Evolutionary conservation across 768 basidiomycete genomes (phyloP), one percentile per base, ranked within the genome.

Genomic region (Suillus fuscotomentosus): DNA sequence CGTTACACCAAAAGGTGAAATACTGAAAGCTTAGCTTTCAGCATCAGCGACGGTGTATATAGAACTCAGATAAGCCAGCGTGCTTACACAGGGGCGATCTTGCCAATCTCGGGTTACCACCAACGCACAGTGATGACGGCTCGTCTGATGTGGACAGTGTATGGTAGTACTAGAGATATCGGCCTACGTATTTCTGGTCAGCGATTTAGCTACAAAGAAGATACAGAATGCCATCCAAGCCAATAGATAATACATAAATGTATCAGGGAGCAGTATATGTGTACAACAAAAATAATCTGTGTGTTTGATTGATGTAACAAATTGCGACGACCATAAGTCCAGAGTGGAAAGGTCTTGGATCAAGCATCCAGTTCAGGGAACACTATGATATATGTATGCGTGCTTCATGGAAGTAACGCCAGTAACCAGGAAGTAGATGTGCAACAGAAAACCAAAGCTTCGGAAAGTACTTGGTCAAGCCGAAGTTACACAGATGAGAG

Each of bases 391-490:
- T 38, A 55, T 55, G n/a, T n/a, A 22, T 55, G 20, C 57, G 65
- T 3, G 66, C 50, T 3, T 62, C 71, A 36, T 74, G 60, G 54
- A 74, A 68, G 43, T 71, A 60, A 3, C 75, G 69, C 73, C 73
- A 75, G 60, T 75, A 75, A 61, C 68, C 74, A 1, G 74, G 74
- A 9, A 76, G 61, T 27, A 75, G n/a, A 60, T 75, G 75, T 2
- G 71, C 71, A 36, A 75, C 60, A 47, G 74, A 75, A 62, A 75
- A 76, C 74, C 74, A 75, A n/a, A 75, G 22, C 73, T 75, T 36
- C 20, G 20, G 20, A 62, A 8, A 15, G 41, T 66, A 50, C 14
- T 27, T 43, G 61, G 55, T 56, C 57, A 53, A 42, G 11, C 20
- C 11, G 27, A 24, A n/a, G 8, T 20, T 41, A 60, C 20, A 36